A percentile compares a stretch with the other conserved stretches of the same genome.
Evolutionary conservation across 768 basidiomycete species (phyloP).

Genomic region (Suillus placidus): DNA sequence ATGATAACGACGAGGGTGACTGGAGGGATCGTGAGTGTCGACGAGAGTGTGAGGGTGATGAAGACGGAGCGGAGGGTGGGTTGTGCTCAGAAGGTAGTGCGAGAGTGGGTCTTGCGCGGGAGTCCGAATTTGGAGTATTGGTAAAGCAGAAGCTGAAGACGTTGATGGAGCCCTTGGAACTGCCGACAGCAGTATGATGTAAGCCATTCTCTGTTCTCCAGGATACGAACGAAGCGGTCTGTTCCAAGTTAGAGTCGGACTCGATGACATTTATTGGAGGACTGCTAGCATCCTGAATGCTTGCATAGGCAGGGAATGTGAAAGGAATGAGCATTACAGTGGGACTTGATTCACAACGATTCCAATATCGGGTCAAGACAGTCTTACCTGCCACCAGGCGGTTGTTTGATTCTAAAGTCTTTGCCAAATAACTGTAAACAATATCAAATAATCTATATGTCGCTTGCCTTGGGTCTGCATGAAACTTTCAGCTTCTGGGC

Average conservation of each 20-base stretch:
- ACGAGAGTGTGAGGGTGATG: constrained; percentile 26
- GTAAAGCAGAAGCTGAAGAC: constrained; percentile 19
- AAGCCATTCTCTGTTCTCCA: constrained; percentile 3
- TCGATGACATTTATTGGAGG: constrained; percentile 18
- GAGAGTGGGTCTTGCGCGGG: constrained; percentile 5
- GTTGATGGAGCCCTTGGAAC: constrained; percentile 27
- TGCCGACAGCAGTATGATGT: constrained; percentile 18
- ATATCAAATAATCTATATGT: neutral
- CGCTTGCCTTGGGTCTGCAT: neutral
- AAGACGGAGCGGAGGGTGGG: constrained; percentile 18
- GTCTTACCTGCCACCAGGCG: constrained; percentile 15
- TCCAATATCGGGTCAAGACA: neutral
- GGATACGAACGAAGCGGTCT: neutral
- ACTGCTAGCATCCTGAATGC: neutral
- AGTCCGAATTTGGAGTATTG: neutral
- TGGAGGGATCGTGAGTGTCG: constrained; percentile 29
- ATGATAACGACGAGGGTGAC: constrained; percentile 41
- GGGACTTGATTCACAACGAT: neutral
- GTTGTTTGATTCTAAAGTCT: constrained; percentile 34
- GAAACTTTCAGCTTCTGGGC: neutral
- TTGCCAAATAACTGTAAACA: constrained; percentile 27
- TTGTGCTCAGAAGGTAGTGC: constrained; percentile 12
- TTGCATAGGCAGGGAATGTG: constrained; percentile 22
- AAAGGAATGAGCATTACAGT: constrained; percentile 30
- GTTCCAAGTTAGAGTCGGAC: constrained; percentile 22